Percentiles rank a stretch among this genome's conserved stretches.
These are phyloP conservation scores for Sclerotinia nivalis DNA, from an alignment of 2,329 filamentous ascomycete genomes.

Conservation along the genomic window DNA sequence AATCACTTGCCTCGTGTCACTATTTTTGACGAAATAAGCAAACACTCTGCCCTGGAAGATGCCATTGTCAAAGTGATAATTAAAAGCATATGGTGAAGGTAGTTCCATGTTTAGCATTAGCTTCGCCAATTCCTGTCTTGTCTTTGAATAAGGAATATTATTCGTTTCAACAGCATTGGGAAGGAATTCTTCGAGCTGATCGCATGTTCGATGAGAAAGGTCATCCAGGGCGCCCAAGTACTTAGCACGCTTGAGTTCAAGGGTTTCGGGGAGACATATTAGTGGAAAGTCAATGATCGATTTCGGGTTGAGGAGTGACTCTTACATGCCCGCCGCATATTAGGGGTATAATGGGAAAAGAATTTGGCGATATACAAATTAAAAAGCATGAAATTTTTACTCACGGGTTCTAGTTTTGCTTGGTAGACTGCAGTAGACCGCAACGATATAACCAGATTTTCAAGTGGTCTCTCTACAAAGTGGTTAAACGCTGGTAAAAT, in stretches of 20 bases:
- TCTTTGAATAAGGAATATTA: constrained; percentile 97
- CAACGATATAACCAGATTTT: background rate
- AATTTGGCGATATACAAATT: no score
- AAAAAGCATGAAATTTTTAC: background rate
- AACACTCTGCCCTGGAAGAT: constrained; percentile 95
- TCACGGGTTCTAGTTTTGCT: background rate
- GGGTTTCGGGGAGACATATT: background rate
- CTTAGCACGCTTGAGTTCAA: background rate
- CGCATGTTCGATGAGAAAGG: background rate
- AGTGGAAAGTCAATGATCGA: background rate
- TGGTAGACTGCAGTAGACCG: background rate
- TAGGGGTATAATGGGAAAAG: no score
- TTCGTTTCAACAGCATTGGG: constrained; percentile 98
- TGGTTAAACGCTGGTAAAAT: background rate
- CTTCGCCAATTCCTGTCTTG: constrained; percentile 90
- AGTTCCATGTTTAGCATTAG: constrained; percentile 94
- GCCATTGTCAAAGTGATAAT: constrained; percentile 98
- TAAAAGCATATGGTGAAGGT: constrained; percentile 95
- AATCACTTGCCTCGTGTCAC: constrained; percentile 91
- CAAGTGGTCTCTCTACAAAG: background rate
- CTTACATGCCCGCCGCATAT: no score
- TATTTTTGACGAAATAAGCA: constrained; percentile 94
- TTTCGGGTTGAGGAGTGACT: background rate
- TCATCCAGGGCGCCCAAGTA: background rate
- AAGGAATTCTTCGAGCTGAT: constrained; percentile 73